Conservation (phyloP, 495 filamentous ascomycete species). For the Aspergillus nanangensis region DNA sequence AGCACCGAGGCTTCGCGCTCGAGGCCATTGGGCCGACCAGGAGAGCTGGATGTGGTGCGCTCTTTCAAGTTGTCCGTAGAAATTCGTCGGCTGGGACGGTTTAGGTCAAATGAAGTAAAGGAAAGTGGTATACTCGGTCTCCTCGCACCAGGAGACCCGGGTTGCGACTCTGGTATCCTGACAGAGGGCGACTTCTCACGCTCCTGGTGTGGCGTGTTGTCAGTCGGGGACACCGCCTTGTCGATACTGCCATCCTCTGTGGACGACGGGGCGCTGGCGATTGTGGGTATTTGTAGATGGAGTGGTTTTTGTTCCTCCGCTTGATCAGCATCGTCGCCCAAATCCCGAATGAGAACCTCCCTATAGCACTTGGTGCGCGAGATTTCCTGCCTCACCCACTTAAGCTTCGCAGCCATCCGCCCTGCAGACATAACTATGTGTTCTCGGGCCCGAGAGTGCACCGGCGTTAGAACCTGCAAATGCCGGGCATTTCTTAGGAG, state of each 20-base stretch:
- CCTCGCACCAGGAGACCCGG: conserved; percentile 23
- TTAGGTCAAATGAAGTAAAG: conserved; percentile 25
- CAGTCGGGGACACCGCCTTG: conserved; percentile 11
- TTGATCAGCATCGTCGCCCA: conserved; percentile 63
- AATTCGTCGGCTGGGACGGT: conserved; percentile 23
- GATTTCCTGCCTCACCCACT: conserved; percentile 89
- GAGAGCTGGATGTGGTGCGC: conserved; percentile 26
- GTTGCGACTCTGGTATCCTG: conserved; percentile 13
- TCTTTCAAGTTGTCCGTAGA: conserved; percentile 24
- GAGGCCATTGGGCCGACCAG: conserved; percentile 17
- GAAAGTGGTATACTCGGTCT: conserved; percentile 35
- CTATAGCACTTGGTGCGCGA: conserved; percentile 89
- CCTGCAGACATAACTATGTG: conserved; percentile 80
- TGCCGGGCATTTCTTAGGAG: conserved; percentile 90
- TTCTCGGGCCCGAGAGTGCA: conserved; percentile 81
- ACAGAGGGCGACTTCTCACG: conserved; percentile 8
- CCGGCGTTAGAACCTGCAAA: conserved; percentile 81
- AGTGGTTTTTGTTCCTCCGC: conserved; percentile 15
- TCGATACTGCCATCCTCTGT: neutral
- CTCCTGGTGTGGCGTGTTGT: conserved; percentile 1
- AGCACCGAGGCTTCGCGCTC: conserved; percentile 38
- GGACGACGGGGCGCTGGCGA: conserved; percentile 1
- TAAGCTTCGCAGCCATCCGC: conserved; percentile 80
- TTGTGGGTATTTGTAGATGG: conserved; percentile 15
- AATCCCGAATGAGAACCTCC: conserved; percentile 78